phyloP scores from a whole-genome alignment of 192 early-diverging fungal genomes.

The Podila epicladia region DNA sequence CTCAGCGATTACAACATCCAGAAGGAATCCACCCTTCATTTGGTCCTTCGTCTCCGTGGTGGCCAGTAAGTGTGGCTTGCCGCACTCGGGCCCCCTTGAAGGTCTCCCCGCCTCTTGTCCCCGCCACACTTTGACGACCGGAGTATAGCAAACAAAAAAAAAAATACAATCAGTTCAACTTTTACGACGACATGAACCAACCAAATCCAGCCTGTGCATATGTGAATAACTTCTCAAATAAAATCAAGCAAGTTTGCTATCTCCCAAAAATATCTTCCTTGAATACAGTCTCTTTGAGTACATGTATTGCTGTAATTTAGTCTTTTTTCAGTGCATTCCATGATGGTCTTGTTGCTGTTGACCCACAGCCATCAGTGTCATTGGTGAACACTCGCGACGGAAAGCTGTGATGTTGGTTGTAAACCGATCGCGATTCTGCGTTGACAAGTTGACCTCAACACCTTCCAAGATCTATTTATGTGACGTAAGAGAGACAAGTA shows the following conservation, averaged over 20 bases:
- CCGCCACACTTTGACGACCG: not conserved
- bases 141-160: not conserved
- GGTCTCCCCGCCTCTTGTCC: not conserved
- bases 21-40: constrained; percentile 84
- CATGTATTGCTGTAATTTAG: not conserved
- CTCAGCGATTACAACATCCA: constrained; percentile 86
- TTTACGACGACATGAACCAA: constrained; percentile 3
- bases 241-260: not conserved
- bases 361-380: constrained; percentile 31
- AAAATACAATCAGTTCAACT: not conserved
- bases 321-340: not conserved
- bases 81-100: not conserved
- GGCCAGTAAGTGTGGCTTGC: constrained; percentile 52
- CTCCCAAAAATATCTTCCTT: not conserved
- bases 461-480: constrained; percentile 61
- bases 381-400: constrained; percentile 49
- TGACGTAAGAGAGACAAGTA: not conserved
- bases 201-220: not conserved
- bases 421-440: constrained; percentile 71
- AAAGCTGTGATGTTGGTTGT: constrained; percentile 68
- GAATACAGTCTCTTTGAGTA: not conserved
- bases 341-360: not conserved
- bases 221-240: not conserved
- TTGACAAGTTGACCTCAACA: constrained; percentile 59
- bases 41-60: constrained; percentile 85